Percentiles rank a stretch among this genome's conserved stretches.
phyloP scores from a whole-genome alignment of 2,329 filamentous ascomycete species.

The Venturia asperata region DNA sequence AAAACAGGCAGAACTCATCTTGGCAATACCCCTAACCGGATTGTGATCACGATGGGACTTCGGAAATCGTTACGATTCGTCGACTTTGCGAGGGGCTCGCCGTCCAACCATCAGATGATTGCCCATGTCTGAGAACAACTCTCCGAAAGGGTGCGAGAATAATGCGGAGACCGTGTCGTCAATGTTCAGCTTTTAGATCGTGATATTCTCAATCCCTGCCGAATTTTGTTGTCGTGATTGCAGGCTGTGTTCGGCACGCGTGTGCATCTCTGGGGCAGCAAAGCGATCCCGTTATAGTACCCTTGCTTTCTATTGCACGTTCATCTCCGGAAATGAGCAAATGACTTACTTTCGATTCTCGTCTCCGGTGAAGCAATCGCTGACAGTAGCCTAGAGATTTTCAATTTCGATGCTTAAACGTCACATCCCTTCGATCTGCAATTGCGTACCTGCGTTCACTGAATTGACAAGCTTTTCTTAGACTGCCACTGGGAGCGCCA shows the following conservation, averaged over 20 bases:
- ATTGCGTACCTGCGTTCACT: conserved; percentile 3
- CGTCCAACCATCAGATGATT: not conserved
- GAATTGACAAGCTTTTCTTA: not conserved
- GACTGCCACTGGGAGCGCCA: not conserved
- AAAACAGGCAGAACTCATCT: not conserved
- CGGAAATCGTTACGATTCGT: conserved; percentile 7
- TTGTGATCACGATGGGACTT: not conserved
- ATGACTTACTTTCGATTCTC: not conserved
- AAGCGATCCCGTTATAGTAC: not conserved
- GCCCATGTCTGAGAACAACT: not conserved
- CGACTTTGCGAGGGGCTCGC: not conserved
- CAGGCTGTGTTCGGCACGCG: not conserved
- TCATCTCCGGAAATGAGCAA: not conserved
- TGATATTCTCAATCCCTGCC: not conserved
- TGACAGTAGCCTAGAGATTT: not conserved
- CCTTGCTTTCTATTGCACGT: not conserved
- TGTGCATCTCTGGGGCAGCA: not conserved
- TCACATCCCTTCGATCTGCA: not conserved
- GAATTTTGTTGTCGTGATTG: not conserved
- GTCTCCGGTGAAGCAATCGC: not conserved
- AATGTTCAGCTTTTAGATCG: not conserved
- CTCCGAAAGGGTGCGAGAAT: not conserved
- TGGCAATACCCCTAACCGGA: not conserved
- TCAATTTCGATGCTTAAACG: not conserved
- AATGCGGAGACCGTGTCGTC: not conserved